Base-by-base conservation (phyloP, 805 yeast genomes). In the Ogataea haglerorum region DNA sequence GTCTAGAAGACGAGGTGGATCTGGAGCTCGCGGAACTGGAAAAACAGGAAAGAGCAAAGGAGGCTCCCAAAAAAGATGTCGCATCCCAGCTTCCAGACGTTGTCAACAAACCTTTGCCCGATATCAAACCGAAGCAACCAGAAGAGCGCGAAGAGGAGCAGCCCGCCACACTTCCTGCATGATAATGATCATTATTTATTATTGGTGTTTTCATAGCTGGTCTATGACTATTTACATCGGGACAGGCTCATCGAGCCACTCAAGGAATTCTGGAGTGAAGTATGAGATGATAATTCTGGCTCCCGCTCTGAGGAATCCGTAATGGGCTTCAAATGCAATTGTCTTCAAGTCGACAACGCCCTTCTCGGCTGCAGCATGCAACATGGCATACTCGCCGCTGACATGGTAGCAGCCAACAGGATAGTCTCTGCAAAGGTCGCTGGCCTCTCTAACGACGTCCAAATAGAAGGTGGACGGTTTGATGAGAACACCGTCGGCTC, bases 351-450 rank as follows among this genome's bases (percentile, higher is more conserved):
- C 97, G 46, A 83, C 85, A 45, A 90, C 75, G 27, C 95, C 95
- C 72, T 89, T 89, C 57, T 89, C 97, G 22, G 97, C 97, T 38
- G 96, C 98, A 6, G 99, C 99, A 59, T 90, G 95, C 49, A 93
- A 65, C 99, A 93, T 93, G 23, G 98, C 97, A 58, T 77, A 93
- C 66, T 93, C 99, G 29, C 99, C 99, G 60, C 91, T 80, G 17
- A 93, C 99, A 64, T 93, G 99, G 65, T 93, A 93, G 19, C 95
- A 90, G 56, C 96, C 88, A 38, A 93, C 69, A 19, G 99, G 99
- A 53, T 85, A 78, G 60, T 93, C 93, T 37, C 68, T 64, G 57
- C 95, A 86, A 38, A 90, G 72, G 54, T 76, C 80, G 27, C 90
- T 70, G 0, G 99, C 96, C 57, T 93, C 96, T 42, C 82, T 73